These are phyloP conservation scores for Echinosophora koreensis DNA, from an alignment of 306 rosid genomes.

Conservation along the genomic window DNA sequence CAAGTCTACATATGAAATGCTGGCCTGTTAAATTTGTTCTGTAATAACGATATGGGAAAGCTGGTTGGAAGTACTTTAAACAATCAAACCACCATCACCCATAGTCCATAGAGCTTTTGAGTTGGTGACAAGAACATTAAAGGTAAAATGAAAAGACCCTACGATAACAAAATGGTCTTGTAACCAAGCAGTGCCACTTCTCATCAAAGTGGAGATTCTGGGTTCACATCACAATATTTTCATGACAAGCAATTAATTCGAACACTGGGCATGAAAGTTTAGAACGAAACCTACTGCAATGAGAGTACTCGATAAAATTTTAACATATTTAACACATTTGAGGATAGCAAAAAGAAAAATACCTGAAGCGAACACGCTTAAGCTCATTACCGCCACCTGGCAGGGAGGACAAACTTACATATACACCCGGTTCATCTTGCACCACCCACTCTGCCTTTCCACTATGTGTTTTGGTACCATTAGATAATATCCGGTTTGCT, in stretches of 20 bases:
- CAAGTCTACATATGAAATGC: slow-evolving; percentile 15
- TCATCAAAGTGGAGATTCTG: neutral
- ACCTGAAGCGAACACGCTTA: slow-evolving; percentile 97
- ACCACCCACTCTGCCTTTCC: slow-evolving; percentile 82
- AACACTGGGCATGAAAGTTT: neutral
- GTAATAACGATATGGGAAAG: neutral
- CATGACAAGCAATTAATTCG: neutral
- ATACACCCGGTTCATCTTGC: slow-evolving; percentile 94
- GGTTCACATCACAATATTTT: neutral
- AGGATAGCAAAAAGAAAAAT: slow-evolving; percentile 40
- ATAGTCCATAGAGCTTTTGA: neutral
- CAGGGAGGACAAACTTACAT: slow-evolving; percentile 69
- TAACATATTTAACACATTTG: slow-evolving; percentile 17
- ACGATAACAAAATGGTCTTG: slow-evolving; percentile 23
- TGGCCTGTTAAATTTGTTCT: neutral
- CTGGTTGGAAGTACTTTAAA: neutral
- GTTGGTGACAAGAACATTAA: slow-evolving; percentile 15
- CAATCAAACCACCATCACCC: neutral
- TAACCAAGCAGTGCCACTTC: slow-evolving; percentile 13
- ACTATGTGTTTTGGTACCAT: slow-evolving; percentile 59
- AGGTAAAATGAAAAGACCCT: slow-evolving; percentile 7
- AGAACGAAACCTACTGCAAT: slow-evolving; percentile 2
- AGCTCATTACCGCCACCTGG: slow-evolving; percentile 84
- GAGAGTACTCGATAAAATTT: slow-evolving; percentile 22
- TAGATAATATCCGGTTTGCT: slow-evolving; percentile 50